phyloP scores from a whole-genome alignment of 177 flowering plant genomes.

The Vitis hybrid region DNA sequence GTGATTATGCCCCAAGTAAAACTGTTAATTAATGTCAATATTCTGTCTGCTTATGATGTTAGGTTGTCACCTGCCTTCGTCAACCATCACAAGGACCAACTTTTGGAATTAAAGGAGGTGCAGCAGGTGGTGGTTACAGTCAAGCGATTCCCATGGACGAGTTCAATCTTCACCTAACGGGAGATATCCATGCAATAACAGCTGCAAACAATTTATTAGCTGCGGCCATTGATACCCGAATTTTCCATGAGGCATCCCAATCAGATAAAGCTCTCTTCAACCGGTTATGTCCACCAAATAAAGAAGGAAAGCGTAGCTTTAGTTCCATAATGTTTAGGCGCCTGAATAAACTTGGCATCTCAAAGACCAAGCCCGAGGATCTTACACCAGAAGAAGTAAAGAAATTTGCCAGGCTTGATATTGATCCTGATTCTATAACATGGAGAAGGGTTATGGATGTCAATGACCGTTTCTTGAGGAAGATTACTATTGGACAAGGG shows the following conservation, averaged over 20 bases:
- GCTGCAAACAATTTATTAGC: conserved; percentile 99
- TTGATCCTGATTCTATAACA: conserved; percentile 83
- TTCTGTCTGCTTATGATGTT: neutral
- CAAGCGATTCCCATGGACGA: conserved; percentile 99
- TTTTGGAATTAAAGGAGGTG: conserved; percentile 99
- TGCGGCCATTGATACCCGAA: conserved; percentile 94
- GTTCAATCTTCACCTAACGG: conserved; percentile 94
- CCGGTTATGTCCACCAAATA: conserved; percentile 86
- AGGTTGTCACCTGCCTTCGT: conserved; percentile 96
- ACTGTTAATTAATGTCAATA: neutral
- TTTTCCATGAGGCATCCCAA: conserved; percentile 87
- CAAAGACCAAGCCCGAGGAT: conserved; percentile 78
- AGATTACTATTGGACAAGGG: conserved; percentile 95
- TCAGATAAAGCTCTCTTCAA: conserved; percentile 94
- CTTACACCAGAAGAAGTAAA: conserved; percentile 79
- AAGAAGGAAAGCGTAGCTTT: conserved; percentile 73
- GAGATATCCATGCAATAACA: conserved; percentile 98
- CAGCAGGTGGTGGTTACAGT: conserved; percentile 99
- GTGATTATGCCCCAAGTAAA: no score
- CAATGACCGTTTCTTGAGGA: conserved; percentile 92
- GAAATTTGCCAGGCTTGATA: conserved; percentile 90
- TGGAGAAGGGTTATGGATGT: conserved; percentile 99
- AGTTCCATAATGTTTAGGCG: conserved; percentile 85
- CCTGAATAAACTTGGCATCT: conserved; percentile 83
- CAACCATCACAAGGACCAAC: conserved; percentile 99